Evolutionary conservation across 2,329 filamentous ascomycete genomes (phyloP).

Genomic region (Aspergillus japonicus): DNA sequence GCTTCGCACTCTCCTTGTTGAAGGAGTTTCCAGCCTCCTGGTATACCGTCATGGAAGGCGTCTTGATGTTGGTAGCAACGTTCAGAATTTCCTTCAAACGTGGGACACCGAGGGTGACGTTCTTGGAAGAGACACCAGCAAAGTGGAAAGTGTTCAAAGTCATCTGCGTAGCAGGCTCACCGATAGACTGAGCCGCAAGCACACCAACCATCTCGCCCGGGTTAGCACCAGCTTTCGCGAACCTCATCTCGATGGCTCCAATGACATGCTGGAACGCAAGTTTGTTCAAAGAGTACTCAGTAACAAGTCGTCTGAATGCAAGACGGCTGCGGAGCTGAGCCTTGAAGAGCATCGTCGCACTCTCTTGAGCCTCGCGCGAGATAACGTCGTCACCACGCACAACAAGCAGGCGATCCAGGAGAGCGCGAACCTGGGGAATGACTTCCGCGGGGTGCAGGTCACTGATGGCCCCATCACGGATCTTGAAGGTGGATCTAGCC

Average conservation of each 20-base stretch:
- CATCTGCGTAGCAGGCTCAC: constrained; percentile 98
- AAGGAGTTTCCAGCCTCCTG: constrained; percentile 61
- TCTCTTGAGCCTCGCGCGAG: constrained; percentile 81
- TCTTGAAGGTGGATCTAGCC: constrained; percentile 84
- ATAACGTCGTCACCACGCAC: constrained; percentile 82
- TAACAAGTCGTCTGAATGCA: constrained; percentile 88
- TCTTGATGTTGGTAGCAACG: constrained; percentile 97
- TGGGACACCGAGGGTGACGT: constrained; percentile 97
- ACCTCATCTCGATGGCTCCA: constrained; percentile 85
- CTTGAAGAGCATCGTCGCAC: constrained; percentile 89
- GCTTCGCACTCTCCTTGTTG: constrained; percentile 78
- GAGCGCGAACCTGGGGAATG: constrained; percentile 71
- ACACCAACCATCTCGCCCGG: constrained; percentile 99
- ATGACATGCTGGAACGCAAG: constrained; percentile 89
- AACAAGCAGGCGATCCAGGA: constrained; percentile 76
- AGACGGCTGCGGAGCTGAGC: constrained; percentile 83
- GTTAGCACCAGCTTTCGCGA: constrained; percentile 78
- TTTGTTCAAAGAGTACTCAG: constrained; percentile 81
- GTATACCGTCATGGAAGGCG: constrained; percentile 93
- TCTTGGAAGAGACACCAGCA: constrained; percentile 99
- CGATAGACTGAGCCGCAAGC: constrained; percentile 94
- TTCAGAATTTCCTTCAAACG: constrained; percentile 99
- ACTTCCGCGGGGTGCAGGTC: constrained; percentile 87
- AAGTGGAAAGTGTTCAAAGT: constrained; percentile 99
- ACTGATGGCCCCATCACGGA: constrained; percentile 80